A percentile compares a stretch with the other conserved stretches of the same genome.
phyloP scores from a whole-genome alignment of 805 yeast species.

The Candida nonsorbophila region DNA sequence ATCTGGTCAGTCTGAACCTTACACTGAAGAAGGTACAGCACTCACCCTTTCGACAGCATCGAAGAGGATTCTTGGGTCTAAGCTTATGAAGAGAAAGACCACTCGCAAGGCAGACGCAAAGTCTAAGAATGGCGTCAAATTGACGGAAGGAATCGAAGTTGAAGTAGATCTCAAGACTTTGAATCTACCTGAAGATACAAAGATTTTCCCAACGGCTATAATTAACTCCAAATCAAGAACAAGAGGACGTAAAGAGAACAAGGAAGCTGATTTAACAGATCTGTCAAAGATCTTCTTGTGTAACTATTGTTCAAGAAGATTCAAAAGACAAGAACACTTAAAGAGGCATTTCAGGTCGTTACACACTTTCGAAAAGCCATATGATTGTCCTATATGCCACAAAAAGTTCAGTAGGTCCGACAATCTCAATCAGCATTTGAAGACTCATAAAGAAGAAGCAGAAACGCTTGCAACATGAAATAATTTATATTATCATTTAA shows the following conservation, averaged over 20 bases:
- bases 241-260: constrained; percentile 62
- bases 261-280: constrained; percentile 47
- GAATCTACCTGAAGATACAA: constrained; percentile 35
- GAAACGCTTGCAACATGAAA: too few species aligned
- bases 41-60: constrained; percentile 28
- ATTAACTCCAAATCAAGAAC: constrained; percentile 33
- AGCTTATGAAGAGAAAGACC: constrained; percentile 27
- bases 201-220: constrained; percentile 28
- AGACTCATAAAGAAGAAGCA: constrained; percentile 42
- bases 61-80: constrained; percentile 35
- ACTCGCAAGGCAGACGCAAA: constrained; percentile 6
- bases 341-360: constrained; percentile 70
- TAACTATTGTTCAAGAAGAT: constrained; percentile 56
- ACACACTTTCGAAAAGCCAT: constrained; percentile 71
- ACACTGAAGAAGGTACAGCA: constrained; percentile 1
- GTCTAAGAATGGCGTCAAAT: constrained; percentile 8
- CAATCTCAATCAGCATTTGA: constrained; percentile 62
- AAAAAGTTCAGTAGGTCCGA: constrained; percentile 65
- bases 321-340: constrained; percentile 73
- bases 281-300: constrained; percentile 57
- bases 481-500: too few species aligned
- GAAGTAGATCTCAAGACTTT: constrained; percentile 35
- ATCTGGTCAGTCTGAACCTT: constrained; percentile 3
- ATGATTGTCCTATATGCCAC: constrained; percentile 53
- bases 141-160: constrained; percentile 27